Conservation (phyloP, 192 early-diverging fungal species). For the Chytriomyces sp. region DNA sequence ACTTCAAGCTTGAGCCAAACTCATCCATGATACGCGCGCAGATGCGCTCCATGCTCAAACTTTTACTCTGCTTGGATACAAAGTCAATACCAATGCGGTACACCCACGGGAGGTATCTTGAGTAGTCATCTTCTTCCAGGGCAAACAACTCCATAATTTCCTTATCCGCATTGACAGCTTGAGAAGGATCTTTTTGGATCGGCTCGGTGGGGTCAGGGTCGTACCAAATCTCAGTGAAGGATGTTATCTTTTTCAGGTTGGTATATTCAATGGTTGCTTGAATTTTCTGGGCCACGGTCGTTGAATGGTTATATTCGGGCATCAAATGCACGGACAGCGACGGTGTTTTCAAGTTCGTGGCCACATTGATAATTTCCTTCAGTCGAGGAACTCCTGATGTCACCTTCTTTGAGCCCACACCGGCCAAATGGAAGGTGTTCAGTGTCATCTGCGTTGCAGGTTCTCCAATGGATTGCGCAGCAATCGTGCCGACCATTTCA, state of each 20-base stretch:
- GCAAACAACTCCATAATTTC: slow-evolving; percentile 88
- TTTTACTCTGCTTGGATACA: slow-evolving; percentile 87
- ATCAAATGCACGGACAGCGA: slow-evolving; percentile 77
- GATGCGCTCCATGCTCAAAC: slow-evolving; percentile 83
- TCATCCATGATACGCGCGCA: slow-evolving; percentile 77
- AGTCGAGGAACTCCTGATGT: slow-evolving; percentile 97
- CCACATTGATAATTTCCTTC: slow-evolving; percentile 99
- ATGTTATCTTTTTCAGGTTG: slow-evolving; percentile 82
- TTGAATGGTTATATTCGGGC: slow-evolving; percentile 61
- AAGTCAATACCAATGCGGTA: slow-evolving; percentile 59
- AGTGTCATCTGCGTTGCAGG: slow-evolving; percentile 99
- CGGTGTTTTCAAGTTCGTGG: slow-evolving; percentile 95
- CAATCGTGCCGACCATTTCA: slow-evolving; percentile 98
- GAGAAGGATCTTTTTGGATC: slow-evolving; percentile 44
- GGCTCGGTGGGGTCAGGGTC: slow-evolving; percentile 81
- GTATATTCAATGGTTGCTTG: slow-evolving; percentile 90
- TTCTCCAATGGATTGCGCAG: slow-evolving; percentile 99
- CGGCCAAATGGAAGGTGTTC: slow-evolving; percentile 99
- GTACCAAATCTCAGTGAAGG: slow-evolving; percentile 92
- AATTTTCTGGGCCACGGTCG: slow-evolving; percentile 76
- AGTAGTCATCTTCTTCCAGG: slow-evolving; percentile 73
- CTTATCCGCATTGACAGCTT: slow-evolving; percentile 84
- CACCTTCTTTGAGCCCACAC: slow-evolving; percentile 96
- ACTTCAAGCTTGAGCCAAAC: slow-evolving; percentile 75
- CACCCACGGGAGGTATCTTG: slow-evolving; percentile 63